These are phyloP conservation scores for Chaetomiaceae sp. DNA, from an alignment of 2,329 filamentous ascomycete genomes.

Conservation along the genomic window DNA sequence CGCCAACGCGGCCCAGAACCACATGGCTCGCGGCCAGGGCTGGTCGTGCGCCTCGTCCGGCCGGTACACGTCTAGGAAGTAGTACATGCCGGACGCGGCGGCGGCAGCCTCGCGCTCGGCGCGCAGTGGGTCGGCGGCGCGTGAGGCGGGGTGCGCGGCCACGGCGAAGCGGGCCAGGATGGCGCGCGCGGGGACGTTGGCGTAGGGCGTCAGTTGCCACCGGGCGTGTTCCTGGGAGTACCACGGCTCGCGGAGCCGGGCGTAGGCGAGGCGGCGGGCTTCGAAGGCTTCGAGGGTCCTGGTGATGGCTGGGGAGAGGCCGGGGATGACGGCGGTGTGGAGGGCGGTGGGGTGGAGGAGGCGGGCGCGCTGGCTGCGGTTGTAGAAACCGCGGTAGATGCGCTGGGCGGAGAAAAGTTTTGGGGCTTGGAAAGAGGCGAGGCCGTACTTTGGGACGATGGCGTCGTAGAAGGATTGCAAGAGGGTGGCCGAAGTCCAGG, in stretches of 20 bases:
- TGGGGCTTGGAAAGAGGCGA: neutral
- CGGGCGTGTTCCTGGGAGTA: neutral
- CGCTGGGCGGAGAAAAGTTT: neutral
- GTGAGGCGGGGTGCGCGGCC: neutral
- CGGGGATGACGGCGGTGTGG: neutral
- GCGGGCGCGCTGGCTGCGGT: neutral
- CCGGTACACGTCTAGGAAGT: neutral
- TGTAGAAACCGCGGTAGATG: slow-evolving; percentile 1
- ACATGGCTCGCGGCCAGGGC: neutral
- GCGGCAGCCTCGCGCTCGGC: neutral
- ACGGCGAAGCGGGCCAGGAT: neutral
- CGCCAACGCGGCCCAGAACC: slow-evolving; percentile 1
- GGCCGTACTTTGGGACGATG: neutral
- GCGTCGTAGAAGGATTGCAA: slow-evolving; percentile 7
- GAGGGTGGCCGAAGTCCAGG: slow-evolving; percentile 4
- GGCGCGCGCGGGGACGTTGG: neutral
- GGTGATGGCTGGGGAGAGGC: neutral
- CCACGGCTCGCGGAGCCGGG: slow-evolving; percentile 7
- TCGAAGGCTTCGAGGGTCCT: neutral
- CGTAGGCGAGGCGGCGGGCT: neutral
- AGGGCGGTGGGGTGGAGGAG: neutral
- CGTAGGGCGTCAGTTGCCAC: slow-evolving; percentile 6
- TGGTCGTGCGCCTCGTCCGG: neutral
- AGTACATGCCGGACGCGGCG: neutral
- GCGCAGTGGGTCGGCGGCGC: neutral